A percentile compares a stretch with the other conserved stretches of the same genome.
phyloP scores from a whole-genome alignment of 78 protist genomes.

The Dictyostelium capitatum region DNA sequence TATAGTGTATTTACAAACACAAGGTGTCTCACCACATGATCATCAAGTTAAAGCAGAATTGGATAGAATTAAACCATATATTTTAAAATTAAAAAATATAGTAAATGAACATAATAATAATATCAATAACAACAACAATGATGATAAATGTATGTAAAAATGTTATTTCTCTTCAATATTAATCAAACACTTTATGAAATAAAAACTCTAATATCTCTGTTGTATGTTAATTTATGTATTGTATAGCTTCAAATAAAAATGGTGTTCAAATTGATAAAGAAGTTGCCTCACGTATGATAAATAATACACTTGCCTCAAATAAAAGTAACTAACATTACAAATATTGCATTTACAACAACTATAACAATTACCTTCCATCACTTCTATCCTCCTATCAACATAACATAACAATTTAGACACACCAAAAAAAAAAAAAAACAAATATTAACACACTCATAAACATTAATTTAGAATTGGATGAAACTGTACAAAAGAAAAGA shows the following conservation, averaged over 20 bases:
- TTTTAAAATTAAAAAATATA: constrained; percentile 27
- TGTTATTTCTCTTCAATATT: neutral
- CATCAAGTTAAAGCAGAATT: constrained; percentile 68
- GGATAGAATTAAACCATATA: constrained; percentile 73
- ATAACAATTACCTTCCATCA: neutral
- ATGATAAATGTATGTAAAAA: neutral
- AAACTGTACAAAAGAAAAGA: constrained; percentile 58
- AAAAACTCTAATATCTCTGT: neutral
- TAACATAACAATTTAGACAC: neutral
- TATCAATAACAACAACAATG: neutral
- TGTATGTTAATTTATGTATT: too few species aligned
- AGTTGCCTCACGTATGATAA: constrained; percentile 47
- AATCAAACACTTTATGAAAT: too few species aligned
- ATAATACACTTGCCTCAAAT: constrained; percentile 24
- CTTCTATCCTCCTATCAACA: neutral
- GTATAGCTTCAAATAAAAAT: neutral
- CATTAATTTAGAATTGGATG: neutral
- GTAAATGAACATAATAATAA: neutral
- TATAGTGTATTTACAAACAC: constrained; percentile 80
- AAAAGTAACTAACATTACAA: constrained; percentile 5
- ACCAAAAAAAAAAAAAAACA: constrained; percentile 5
- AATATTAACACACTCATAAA: neutral
- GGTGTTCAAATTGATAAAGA: constrained; percentile 33
- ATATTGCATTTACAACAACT: too few species aligned
- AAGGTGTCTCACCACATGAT: constrained; percentile 73